phyloP scores from a whole-genome alignment of 108 stramenopile species.

The Parietichytrium sp. region DNA sequence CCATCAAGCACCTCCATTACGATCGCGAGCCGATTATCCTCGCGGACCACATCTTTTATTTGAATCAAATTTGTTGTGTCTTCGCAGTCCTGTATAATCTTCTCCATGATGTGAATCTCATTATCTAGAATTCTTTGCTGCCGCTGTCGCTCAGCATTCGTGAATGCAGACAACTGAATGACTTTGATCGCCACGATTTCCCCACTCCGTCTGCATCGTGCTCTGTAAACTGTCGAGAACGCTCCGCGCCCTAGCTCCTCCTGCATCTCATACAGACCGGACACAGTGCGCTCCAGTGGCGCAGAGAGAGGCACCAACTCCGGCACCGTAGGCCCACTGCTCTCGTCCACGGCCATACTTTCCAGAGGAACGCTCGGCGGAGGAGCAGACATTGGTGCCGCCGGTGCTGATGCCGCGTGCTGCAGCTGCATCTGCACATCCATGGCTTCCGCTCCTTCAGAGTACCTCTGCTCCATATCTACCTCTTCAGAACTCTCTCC shows the following conservation, averaged over 20 bases:
- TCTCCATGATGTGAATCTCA: slow-evolving; percentile 31
- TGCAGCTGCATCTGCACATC: too few species aligned
- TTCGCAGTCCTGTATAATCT: background rate
- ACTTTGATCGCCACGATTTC: background rate
- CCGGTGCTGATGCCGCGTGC: too few species aligned
- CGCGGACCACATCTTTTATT: slow-evolving; percentile 30
- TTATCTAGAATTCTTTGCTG: slow-evolving; percentile 24
- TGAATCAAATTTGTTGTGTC: background rate
- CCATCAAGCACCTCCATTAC: slow-evolving; percentile 37
- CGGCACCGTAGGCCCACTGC: too few species aligned
- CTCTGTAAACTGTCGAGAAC: slow-evolving; percentile 9
- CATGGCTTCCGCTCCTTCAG: too few species aligned
- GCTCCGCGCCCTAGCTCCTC: slow-evolving; percentile 29
- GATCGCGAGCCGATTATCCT: slow-evolving; percentile 42
- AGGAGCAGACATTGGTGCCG: too few species aligned
- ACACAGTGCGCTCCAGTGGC: too few species aligned
- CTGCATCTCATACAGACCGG: background rate
- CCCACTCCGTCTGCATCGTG: background rate
- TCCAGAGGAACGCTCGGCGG: too few species aligned
- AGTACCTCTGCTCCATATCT: too few species aligned
- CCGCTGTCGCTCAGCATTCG: background rate
- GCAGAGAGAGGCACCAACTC: too few species aligned
- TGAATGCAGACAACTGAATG: slow-evolving; percentile 29
- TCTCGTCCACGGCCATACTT: too few species aligned
- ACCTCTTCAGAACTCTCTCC: too few species aligned